These are phyloP conservation scores for Stachybotrys echinatus DNA, from an alignment of 2,329 filamentous ascomycete genomes.

Conservation along the genomic window DNA sequence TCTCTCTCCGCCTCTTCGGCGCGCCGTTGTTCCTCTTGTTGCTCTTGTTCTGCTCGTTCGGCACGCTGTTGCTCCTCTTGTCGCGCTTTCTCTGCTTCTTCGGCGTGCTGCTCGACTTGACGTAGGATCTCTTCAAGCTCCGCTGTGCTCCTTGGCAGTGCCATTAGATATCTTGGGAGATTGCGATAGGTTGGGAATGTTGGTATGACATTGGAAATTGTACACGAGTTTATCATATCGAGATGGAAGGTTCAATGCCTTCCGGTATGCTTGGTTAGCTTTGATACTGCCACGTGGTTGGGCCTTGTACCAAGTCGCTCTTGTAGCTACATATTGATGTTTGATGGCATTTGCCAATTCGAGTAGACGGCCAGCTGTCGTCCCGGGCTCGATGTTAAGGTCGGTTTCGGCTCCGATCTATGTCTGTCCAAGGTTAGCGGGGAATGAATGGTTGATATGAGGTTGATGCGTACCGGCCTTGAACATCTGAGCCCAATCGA, in stretches of 20 bases:
- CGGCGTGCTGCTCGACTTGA: conserved; percentile 1
- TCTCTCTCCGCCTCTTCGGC: conserved; percentile 5
- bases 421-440: conserved; percentile 62
- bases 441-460: conserved; percentile 57
- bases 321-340: conserved; percentile 21
- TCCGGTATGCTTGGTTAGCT: conserved; percentile 13
- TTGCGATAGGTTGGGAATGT: too few species aligned
- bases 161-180: not conserved
- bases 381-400: conserved; percentile 50
- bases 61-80: conserved; percentile 7
- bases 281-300: conserved; percentile 10
- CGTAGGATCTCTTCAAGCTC: not conserved
- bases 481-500: conserved; percentile 78
- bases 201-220: too few species aligned
- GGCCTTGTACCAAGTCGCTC: conserved; percentile 4
- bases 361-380: conserved; percentile 46
- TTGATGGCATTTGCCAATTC: conserved; percentile 41
- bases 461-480: conserved; percentile 64
- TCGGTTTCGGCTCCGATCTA: conserved; percentile 67
- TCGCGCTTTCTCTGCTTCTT: conserved; percentile 4
- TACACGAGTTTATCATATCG: conserved; percentile 12
- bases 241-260: conserved; percentile 10
- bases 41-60: conserved; percentile 14
- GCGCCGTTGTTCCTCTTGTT: conserved; percentile 2
- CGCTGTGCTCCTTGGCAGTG: not conserved